Percentiles rank a stretch among this genome's conserved stretches.
phyloP scores from a whole-genome alignment of 2,329 filamentous ascomycete species.

The Sporothrix mexicana region DNA sequence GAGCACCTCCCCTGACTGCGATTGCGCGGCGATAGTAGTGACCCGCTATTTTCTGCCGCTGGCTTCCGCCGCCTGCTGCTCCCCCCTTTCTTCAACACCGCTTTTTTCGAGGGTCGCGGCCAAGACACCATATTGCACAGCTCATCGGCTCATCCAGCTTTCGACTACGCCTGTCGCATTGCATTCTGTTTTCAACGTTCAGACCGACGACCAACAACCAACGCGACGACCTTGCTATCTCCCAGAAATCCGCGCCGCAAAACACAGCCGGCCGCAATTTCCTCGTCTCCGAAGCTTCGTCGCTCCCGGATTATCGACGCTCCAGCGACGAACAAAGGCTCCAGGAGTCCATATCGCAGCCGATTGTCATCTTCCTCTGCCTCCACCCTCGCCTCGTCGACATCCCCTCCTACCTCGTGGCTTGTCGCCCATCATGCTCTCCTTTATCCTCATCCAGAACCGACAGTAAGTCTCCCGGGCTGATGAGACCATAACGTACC shows the following conservation, averaged over 20 bases:
- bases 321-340: too few species aligned
- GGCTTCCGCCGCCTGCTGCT: slow-evolving; percentile 7
- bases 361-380: neutral
- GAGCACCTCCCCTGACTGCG: neutral
- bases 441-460: slow-evolving; percentile 89
- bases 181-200: slow-evolving; percentile 1
- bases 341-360: neutral
- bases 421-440: slow-evolving; percentile 62
- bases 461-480: slow-evolving; percentile 67
- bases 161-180: neutral
- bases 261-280: neutral
- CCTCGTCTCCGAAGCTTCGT: too few species aligned
- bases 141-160: neutral
- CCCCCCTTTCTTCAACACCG: slow-evolving; percentile 23
- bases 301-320: too few species aligned
- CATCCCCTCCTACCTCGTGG: neutral
- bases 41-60: slow-evolving; percentile 26
- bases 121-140: slow-evolving; percentile 1
- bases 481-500: neutral
- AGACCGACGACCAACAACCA: slow-evolving; percentile 7
- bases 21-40: slow-evolving; percentile 22
- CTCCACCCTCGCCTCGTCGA: too few species aligned
- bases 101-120: slow-evolving; percentile 7
- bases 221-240: slow-evolving; percentile 19
- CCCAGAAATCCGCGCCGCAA: neutral